Evolutionary conservation across 768 basidiomycete species (phyloP).

Genomic region (Phlebiopsis flavidoalba): DNA sequence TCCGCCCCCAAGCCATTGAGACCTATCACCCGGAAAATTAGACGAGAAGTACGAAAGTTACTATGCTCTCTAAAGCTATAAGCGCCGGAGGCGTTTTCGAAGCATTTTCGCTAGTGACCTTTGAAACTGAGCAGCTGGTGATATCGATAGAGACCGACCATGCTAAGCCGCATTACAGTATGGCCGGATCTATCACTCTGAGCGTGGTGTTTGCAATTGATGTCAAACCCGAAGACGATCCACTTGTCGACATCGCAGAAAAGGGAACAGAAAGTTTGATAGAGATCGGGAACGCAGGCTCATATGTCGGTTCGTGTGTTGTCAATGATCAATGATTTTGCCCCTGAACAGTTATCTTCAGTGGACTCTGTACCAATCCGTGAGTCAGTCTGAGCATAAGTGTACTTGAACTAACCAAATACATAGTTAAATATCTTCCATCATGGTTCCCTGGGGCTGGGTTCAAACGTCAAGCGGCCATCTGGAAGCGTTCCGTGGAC

Average conservation of each 20-base stretch:
- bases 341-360: not conserved
- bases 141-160: too few species aligned
- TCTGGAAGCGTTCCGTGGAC: slow-evolving; percentile 1
- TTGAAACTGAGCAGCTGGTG: too few species aligned
- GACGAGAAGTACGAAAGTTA: too few species aligned
- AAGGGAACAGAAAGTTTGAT: slow-evolving; percentile 1
- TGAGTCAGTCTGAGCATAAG: not conserved
- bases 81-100: too few species aligned
- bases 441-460: slow-evolving; percentile 19
- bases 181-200: slow-evolving; percentile 13
- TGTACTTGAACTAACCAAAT: not conserved
- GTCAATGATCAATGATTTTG: slow-evolving; percentile 1
- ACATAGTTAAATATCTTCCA: slow-evolving; percentile 14
- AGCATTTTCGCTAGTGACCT: too few species aligned
- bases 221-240: slow-evolving; percentile 12
- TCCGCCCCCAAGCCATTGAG: not conserved
- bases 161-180: not conserved
- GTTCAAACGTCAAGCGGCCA: slow-evolving; percentile 11
- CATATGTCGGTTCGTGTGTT: slow-evolving; percentile 12
- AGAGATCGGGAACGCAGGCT: slow-evolving; percentile 9
- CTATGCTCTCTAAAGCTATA: too few species aligned
- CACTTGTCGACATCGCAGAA: slow-evolving; percentile 11
- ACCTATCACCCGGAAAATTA: too few species aligned
- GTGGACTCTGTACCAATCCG: slow-evolving; percentile 7
- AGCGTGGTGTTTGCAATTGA: slow-evolving; percentile 14